phyloP scores from a whole-genome alignment of 768 basidiomycete species.

The Calocybe indica region DNA sequence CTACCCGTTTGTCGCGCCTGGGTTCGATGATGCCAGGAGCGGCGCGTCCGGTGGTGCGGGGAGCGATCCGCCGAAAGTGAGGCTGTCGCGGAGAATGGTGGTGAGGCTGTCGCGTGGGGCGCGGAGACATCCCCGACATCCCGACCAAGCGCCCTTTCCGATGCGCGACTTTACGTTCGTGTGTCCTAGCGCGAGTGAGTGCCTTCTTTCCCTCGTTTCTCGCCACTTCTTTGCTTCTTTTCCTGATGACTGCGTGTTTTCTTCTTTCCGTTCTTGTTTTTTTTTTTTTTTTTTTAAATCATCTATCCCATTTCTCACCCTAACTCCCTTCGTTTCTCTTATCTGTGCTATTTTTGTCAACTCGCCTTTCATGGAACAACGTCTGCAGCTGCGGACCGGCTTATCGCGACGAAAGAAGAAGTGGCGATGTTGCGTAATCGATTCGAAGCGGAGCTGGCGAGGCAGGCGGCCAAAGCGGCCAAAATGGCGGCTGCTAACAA shows the following conservation, averaged over 20 bases:
- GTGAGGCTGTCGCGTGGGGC: conserved; percentile 43
- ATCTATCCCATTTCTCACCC: neutral
- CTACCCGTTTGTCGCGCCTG: conserved; percentile 21
- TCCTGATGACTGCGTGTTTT: conserved; percentile 3
- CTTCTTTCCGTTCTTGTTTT: conserved; percentile 7
- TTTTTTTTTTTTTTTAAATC: conserved; percentile 5
- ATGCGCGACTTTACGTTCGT: conserved; percentile 52
- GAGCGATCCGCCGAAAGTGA: conserved; percentile 18
- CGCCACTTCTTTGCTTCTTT: conserved; percentile 13
- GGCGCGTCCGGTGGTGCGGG: too few species aligned
- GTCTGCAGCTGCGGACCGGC: conserved; percentile 61
- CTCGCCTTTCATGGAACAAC: neutral
- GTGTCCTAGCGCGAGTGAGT: conserved; percentile 71
- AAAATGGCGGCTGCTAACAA: conserved; percentile 40
- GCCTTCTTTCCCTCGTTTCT: conserved; percentile 17
- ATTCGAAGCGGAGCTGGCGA: conserved; percentile 69
- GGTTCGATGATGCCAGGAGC: conserved; percentile 10
- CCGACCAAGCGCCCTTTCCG: conserved; percentile 44
- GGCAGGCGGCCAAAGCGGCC: conserved; percentile 60
- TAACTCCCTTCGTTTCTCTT: neutral
- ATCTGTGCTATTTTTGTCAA: conserved; percentile 9
- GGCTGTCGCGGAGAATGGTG: conserved; percentile 49
- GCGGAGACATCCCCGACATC: conserved; percentile 34
- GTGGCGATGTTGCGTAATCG: conserved; percentile 56
- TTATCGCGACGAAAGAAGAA: conserved; percentile 64